Evolutionary conservation across 2,329 filamentous ascomycete genomes (phyloP).

Genomic region (Colletotrichum truncatum): DNA sequence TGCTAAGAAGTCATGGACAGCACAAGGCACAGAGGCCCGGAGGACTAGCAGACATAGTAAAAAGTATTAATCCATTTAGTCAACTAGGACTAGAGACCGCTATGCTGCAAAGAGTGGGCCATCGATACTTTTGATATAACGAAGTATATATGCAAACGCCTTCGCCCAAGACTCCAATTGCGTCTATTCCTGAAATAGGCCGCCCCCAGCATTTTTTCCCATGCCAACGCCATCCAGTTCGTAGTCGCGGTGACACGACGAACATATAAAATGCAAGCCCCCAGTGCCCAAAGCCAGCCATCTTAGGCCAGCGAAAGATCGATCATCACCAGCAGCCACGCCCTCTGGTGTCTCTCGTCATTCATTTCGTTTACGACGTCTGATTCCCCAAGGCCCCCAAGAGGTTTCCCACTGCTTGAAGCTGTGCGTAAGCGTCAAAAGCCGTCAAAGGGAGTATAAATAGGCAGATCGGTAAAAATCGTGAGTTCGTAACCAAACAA

Average conservation of each 20-base stretch:
- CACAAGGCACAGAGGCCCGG: too few species aligned
- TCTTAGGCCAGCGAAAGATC: neutral
- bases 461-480: neutral
- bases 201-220: conserved; percentile 4
- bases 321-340: neutral
- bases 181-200: conserved; percentile 3
- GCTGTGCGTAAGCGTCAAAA: conserved; percentile 26
- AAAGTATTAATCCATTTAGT: neutral
- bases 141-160: conserved; percentile 21
- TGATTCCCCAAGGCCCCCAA: conserved; percentile 1
- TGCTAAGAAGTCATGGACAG: too few species aligned
- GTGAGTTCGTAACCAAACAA: conserved; percentile 19
- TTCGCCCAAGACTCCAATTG: conserved; percentile 3
- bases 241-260: neutral
- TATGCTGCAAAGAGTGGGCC: neutral
- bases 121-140: neutral
- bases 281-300: conserved; percentile 19
- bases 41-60: conserved; percentile 2
- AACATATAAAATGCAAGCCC: conserved; percentile 10
- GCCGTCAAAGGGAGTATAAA: conserved; percentile 10
- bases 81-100: neutral
- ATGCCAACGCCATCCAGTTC: conserved; percentile 17
- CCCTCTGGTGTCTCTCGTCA: neutral
- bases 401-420: conserved; percentile 6
- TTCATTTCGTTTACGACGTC: neutral